These are phyloP conservation scores for Glonium stellatum DNA, from an alignment of 495 filamentous ascomycete species.

Conservation along the genomic window DNA sequence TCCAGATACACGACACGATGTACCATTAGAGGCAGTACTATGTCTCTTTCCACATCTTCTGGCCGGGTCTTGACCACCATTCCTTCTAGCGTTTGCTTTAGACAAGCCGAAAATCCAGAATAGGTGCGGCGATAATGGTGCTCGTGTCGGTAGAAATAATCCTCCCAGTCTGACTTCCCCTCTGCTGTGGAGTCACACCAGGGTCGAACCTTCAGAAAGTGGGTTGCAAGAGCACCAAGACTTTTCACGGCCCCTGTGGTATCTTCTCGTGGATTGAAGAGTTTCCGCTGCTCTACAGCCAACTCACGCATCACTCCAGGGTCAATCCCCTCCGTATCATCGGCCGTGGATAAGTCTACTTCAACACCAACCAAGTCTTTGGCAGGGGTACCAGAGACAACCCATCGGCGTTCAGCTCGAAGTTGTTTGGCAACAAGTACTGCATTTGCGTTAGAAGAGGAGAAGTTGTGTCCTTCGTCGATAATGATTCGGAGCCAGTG, in stretches of 20 bases:
- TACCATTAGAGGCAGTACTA: conserved; percentile 58
- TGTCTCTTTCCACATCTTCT: conserved; percentile 59
- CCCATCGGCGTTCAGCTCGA: conserved; percentile 69
- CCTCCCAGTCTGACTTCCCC: conserved; percentile 57
- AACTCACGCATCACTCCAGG: conserved; percentile 23
- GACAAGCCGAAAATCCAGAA: conserved; percentile 42
- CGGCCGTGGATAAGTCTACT: conserved; percentile 47
- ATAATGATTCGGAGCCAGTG: conserved; percentile 84
- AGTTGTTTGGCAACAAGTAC: conserved; percentile 61
- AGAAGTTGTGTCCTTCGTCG: conserved; percentile 82
- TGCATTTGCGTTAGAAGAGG: conserved; percentile 55
- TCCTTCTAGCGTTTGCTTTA: conserved; percentile 63
- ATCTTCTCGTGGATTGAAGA: conserved; percentile 29
- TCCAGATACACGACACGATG: conserved; percentile 69
- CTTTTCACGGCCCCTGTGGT: conserved; percentile 46
- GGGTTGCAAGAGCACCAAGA: conserved; percentile 62
- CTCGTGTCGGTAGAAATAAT: conserved; percentile 63
- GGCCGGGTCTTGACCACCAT: conserved; percentile 75
- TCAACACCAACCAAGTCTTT: conserved; percentile 71
- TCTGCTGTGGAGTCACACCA: conserved; percentile 55
- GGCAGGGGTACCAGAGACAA: conserved; percentile 86
- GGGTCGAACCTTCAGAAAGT: conserved; percentile 69
- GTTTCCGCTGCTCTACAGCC: conserved; percentile 29
- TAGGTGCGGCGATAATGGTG: conserved; percentile 43
- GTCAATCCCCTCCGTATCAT: conserved; percentile 28